Evolutionary conservation across 1,139 yeast species (phyloP).

Genomic region (Pichia sp.): DNA sequence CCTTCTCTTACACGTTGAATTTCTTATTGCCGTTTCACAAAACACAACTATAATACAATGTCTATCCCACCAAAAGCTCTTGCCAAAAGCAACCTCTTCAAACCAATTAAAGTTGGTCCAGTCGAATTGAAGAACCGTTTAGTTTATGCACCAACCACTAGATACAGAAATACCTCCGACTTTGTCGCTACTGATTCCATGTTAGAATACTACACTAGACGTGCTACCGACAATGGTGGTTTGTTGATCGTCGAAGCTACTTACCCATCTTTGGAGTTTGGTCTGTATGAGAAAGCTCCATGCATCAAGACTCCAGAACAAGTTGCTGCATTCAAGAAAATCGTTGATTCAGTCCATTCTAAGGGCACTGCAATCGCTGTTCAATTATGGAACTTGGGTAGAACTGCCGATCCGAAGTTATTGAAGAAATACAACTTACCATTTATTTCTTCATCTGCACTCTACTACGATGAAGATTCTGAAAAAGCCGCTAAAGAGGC

Average conservation of each 20-base stretch:
- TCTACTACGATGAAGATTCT: slow-evolving; percentile 37
- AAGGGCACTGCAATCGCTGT: slow-evolving; percentile 49
- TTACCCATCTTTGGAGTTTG: slow-evolving; percentile 43
- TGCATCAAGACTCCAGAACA: slow-evolving; percentile 54
- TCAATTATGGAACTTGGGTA: slow-evolving; percentile 65
- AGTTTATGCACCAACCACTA: slow-evolving; percentile 54
- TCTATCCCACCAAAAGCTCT: slow-evolving; percentile 10
- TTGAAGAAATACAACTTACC: slow-evolving; percentile 39
- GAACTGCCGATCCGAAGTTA: slow-evolving; percentile 45
- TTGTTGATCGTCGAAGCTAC: slow-evolving; percentile 52
- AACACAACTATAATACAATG: too few species aligned
- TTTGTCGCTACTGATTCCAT: slow-evolving; percentile 47
- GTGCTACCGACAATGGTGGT: slow-evolving; percentile 57
- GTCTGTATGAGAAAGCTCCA: slow-evolving; percentile 45
- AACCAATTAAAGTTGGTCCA: slow-evolving; percentile 48
- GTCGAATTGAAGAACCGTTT: slow-evolving; percentile 40
- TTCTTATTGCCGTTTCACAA: too few species aligned
- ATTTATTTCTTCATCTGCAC: slow-evolving; percentile 47
- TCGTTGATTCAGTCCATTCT: slow-evolving; percentile 56
- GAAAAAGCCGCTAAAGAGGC: slow-evolving; percentile 34
- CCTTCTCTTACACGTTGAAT: too few species aligned
- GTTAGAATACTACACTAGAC: slow-evolving; percentile 49
- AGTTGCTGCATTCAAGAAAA: slow-evolving; percentile 44
- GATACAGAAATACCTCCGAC: slow-evolving; percentile 44
- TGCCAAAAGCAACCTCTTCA: slow-evolving; percentile 41